Evolutionary conservation across 2,329 filamentous ascomycete species (phyloP).

Genomic region (Colletotrichum eleusines): DNA sequence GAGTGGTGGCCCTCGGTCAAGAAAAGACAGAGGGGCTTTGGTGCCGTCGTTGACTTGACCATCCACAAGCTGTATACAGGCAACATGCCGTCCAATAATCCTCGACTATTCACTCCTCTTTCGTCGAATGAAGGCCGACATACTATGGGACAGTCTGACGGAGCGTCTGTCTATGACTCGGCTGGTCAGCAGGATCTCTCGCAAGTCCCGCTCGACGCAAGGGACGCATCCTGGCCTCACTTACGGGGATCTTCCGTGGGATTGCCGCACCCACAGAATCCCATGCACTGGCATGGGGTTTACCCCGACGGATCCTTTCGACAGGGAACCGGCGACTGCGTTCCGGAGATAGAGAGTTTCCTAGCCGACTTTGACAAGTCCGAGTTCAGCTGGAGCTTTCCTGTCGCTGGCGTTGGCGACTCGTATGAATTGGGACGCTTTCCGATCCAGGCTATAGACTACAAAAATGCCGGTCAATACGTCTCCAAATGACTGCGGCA

Average conservation of each 20-base stretch:
- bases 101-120: conserved; percentile 16
- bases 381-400: conserved; percentile 40
- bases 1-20: conserved; percentile 56
- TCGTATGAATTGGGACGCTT: conserved; percentile 24
- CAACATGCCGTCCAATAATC: conserved; percentile 35
- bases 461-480: neutral
- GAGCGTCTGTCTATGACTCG: conserved; percentile 5
- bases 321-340: conserved; percentile 3
- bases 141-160: neutral
- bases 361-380: conserved; percentile 40
- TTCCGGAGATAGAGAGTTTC: conserved; percentile 38
- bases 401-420: conserved; percentile 23
- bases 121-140: conserved; percentile 7
- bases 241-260: conserved; percentile 13
- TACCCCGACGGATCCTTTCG: conserved; percentile 15
- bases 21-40: conserved; percentile 49
- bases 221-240: conserved; percentile 28
- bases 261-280: conserved; percentile 9
- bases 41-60: conserved; percentile 47
- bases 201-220: conserved; percentile 11
- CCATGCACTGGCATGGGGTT: conserved; percentile 28
- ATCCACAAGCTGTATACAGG: conserved; percentile 42
- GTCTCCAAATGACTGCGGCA: neutral
- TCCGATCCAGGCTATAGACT: conserved; percentile 12
- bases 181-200: conserved; percentile 9